phyloP scores from a whole-genome alignment of 176 grass and related monocot species.

The Carex kokanica region DNA sequence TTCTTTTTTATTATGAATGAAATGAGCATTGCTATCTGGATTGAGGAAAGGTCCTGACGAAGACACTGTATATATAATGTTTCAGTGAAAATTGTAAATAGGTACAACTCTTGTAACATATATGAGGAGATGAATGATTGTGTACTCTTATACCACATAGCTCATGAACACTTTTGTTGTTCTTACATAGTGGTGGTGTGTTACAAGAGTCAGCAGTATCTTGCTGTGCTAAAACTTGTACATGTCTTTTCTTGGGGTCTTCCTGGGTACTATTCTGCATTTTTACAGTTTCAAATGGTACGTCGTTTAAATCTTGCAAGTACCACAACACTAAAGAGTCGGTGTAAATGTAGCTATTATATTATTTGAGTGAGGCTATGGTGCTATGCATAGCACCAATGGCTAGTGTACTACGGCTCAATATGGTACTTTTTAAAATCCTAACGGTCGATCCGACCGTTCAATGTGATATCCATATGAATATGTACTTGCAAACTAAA shows the following conservation, averaged over 20 bases:
- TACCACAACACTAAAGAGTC: not conserved
- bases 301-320: not conserved
- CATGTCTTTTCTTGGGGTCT: not conserved
- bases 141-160: not conserved
- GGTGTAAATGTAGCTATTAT: not conserved
- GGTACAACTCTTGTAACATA: not conserved
- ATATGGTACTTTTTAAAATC: too few species aligned
- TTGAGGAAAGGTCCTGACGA: not conserved
- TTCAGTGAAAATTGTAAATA: not conserved
- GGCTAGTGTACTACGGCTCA: too few species aligned
- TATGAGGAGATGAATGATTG: not conserved
- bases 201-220: not conserved
- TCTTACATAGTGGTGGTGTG: not conserved
- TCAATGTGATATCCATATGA: too few species aligned
- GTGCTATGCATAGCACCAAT: too few species aligned
- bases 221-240: not conserved
- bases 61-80: not conserved
- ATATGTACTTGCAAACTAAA: too few species aligned
- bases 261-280: not conserved
- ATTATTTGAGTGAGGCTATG: too few species aligned
- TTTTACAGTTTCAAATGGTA: not conserved
- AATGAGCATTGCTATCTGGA: not conserved
- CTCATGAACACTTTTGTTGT: not conserved
- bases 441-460: too few species aligned
- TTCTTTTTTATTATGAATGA: not conserved